These are phyloP conservation scores for Colletotrichum scovillei DNA, from an alignment of 2,329 filamentous ascomycete genomes.

Conservation along the genomic window DNA sequence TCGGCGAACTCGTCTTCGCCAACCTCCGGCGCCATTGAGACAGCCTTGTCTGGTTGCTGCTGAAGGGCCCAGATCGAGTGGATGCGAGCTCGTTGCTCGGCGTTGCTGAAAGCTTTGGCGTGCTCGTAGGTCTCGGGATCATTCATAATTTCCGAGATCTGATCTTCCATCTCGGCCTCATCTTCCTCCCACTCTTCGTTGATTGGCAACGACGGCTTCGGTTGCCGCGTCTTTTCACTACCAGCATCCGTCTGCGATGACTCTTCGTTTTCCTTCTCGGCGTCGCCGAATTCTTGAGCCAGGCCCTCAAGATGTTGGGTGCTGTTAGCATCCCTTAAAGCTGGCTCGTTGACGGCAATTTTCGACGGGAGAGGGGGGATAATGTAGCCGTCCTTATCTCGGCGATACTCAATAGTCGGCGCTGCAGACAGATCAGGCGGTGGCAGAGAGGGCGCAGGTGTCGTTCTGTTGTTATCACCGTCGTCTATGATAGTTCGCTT, in stretches of 20 bases:
- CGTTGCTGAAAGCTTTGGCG: slow-evolving; percentile 67
- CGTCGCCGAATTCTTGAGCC: slow-evolving; percentile 35
- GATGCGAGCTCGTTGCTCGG: slow-evolving; percentile 65
- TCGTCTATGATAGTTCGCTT: slow-evolving; percentile 54
- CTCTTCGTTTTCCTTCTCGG: neutral
- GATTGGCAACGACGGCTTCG: slow-evolving; percentile 62
- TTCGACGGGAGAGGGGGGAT: slow-evolving; percentile 34
- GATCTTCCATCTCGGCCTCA: slow-evolving; percentile 74
- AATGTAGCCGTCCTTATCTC: slow-evolving; percentile 37
- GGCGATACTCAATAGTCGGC: slow-evolving; percentile 29
- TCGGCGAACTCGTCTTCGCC: slow-evolving; percentile 87
- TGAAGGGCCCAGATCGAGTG: slow-evolving; percentile 64
- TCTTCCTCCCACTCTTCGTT: slow-evolving; percentile 72
- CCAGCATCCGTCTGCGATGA: neutral
- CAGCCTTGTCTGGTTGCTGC: slow-evolving; percentile 57
- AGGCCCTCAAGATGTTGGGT: slow-evolving; percentile 29
- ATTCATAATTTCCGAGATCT: slow-evolving; percentile 78
- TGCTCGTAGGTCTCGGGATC: slow-evolving; percentile 68
- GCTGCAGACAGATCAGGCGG: slow-evolving; percentile 42
- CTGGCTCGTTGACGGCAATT: slow-evolving; percentile 30
- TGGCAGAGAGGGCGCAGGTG: slow-evolving; percentile 33
- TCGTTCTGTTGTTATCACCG: slow-evolving; percentile 39
- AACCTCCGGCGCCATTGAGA: slow-evolving; percentile 73
- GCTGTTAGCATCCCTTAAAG: slow-evolving; percentile 27
- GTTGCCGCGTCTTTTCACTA: slow-evolving; percentile 12